phyloP scores from a whole-genome alignment of 2,329 filamentous ascomycete genomes.

The Exophiala sp. region DNA sequence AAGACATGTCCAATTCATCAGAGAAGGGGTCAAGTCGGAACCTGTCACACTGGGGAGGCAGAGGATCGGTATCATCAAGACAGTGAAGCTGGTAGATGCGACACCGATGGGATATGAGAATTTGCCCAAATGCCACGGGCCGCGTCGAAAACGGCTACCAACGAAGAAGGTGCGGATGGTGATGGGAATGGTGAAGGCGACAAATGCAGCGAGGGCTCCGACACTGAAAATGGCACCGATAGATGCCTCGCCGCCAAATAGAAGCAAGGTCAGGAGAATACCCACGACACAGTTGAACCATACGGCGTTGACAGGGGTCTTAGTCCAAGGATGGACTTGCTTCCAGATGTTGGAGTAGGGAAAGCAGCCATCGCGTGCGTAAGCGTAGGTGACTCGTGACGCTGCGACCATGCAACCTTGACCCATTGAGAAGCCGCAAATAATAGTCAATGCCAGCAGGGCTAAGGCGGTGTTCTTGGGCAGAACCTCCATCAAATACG shows the following conservation, averaged over 20 bases:
- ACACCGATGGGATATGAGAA: constrained; percentile 54
- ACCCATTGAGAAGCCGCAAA: constrained; percentile 66
- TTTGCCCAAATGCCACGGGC: constrained; percentile 62
- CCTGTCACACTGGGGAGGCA: constrained; percentile 58
- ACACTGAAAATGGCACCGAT: constrained; percentile 66
- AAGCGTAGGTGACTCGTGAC: constrained; percentile 65
- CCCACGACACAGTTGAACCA: constrained; percentile 60
- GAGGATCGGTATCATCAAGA: constrained; percentile 62
- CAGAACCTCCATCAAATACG: constrained; percentile 62
- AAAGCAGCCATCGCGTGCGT: constrained; percentile 66
- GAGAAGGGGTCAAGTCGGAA: constrained; percentile 54
- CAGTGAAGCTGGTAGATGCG: constrained; percentile 54
- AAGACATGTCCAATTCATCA: constrained; percentile 39
- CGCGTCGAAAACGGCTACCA: constrained; percentile 57
- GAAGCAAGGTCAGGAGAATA: constrained; percentile 55
- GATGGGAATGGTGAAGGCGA: constrained; percentile 45
- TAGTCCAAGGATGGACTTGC: constrained; percentile 54
- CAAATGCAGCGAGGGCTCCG: constrained; percentile 62
- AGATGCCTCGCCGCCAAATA: constrained; percentile 58
- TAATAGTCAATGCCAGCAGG: constrained; percentile 59
- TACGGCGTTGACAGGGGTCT: constrained; percentile 65
- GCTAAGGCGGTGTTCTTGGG: constrained; percentile 55
- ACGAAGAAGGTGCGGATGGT: constrained; percentile 46
- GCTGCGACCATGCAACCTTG: constrained; percentile 64
- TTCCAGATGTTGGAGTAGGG: constrained; percentile 56